phyloP scores from a whole-genome alignment of 106 monocot genomes.

The Posidonia australis region DNA sequence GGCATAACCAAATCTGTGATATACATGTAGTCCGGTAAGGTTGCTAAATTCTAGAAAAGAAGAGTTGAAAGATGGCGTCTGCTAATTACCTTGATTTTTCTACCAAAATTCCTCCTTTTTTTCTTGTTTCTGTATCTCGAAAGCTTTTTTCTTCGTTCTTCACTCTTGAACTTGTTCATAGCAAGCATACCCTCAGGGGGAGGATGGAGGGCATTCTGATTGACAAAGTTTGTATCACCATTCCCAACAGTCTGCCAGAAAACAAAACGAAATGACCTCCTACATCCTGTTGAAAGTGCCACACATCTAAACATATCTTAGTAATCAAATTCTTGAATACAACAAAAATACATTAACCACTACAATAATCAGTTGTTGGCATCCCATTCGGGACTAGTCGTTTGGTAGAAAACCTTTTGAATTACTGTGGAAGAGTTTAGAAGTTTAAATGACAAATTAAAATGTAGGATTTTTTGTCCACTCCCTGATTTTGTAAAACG shows the following conservation, averaged over 20 bases:
- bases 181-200: background rate
- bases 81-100: slow-evolving; percentile 52
- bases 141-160: slow-evolving; percentile 46
- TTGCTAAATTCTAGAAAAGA: too few species aligned
- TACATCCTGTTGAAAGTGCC: slow-evolving; percentile 2
- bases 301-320: slow-evolving; percentile 9
- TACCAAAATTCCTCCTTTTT: slow-evolving; percentile 44
- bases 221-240: background rate
- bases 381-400: too few species aligned
- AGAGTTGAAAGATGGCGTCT: too few species aligned
- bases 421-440: too few species aligned
- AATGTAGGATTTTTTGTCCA: too few species aligned
- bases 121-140: slow-evolving; percentile 61
- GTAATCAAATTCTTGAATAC: background rate
- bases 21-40: too few species aligned
- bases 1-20: too few species aligned
- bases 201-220: background rate
- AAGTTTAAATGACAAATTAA: too few species aligned
- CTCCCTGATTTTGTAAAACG: too few species aligned
- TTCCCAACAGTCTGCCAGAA: slow-evolving; percentile 17
- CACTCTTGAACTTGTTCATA: background rate
- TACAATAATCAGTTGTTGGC: too few species aligned
- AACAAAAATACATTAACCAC: too few species aligned
- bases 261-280: slow-evolving; percentile 17
- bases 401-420: too few species aligned